phyloP scores from a whole-genome alignment of 148 eudicot genomes.

The Vaccinium darrowii region DNA sequence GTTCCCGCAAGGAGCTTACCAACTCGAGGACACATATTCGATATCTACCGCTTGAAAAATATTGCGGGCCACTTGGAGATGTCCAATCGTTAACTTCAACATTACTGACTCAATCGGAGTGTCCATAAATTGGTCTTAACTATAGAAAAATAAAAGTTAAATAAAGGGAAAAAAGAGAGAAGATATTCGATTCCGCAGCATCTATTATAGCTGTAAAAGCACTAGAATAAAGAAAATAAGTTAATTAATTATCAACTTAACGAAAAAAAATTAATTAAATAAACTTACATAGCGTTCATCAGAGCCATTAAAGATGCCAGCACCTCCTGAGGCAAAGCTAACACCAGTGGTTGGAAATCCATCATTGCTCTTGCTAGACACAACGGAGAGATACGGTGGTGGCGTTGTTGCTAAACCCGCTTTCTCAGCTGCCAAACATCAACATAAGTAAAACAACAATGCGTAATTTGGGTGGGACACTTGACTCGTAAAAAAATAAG shows the following conservation, averaged over 20 bases:
- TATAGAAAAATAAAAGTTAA: too few relatives aligned
- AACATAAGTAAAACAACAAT: background rate
- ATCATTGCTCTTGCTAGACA: conserved; percentile 19
- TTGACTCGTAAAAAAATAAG: background rate
- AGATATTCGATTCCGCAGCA: background rate
- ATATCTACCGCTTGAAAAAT: too few relatives aligned
- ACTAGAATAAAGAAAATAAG: background rate
- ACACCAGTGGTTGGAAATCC: conserved; percentile 44
- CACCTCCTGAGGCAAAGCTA: conserved; percentile 91
- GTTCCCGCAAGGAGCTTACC: too few relatives aligned
- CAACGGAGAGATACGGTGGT: conserved; percentile 51
- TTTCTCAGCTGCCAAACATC: conserved; percentile 50
- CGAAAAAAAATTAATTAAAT: background rate
- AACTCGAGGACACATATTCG: too few relatives aligned
- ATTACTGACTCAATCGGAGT: too few relatives aligned
- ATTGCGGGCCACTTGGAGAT: too few relatives aligned
- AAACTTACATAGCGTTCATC: conserved; percentile 50
- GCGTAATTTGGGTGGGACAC: background rate
- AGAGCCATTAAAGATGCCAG: conserved; percentile 62
- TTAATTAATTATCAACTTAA: too few relatives aligned
- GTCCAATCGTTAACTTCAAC: too few relatives aligned
- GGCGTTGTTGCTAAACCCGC: conserved; percentile 47
- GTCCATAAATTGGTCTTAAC: too few relatives aligned
- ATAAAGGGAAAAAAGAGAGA: too few relatives aligned
- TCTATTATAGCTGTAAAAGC: background rate